Evolutionary conservation across 371 early-diverging fungal species (phyloP).

Genomic region (Mucor mucedo): DNA sequence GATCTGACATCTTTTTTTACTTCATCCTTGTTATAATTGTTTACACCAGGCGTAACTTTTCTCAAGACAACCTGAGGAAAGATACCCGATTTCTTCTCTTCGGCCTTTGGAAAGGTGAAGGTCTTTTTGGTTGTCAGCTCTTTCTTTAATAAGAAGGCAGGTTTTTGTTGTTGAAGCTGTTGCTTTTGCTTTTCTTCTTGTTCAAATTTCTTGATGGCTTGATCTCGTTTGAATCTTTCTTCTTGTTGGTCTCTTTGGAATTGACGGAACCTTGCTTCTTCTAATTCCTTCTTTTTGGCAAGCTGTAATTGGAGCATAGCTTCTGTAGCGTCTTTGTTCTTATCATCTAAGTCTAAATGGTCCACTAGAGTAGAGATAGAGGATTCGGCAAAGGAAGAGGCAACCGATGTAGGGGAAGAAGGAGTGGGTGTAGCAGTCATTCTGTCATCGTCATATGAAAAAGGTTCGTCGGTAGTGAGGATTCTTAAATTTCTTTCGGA

Average conservation of each 20-base stretch:
- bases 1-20: constrained; percentile 1
- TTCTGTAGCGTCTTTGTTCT: constrained; percentile 20
- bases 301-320: constrained; percentile 26
- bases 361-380: constrained; percentile 2
- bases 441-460: constrained; percentile 9
- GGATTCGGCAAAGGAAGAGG: constrained; percentile 19
- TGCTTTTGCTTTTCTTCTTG: constrained; percentile 19
- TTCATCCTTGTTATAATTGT: background rate
- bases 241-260: constrained; percentile 21
- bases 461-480: constrained; percentile 16
- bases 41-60: background rate
- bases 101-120: constrained; percentile 6
- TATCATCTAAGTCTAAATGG: background rate
- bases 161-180: constrained; percentile 5
- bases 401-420: constrained; percentile 24
- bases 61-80: constrained; percentile 15
- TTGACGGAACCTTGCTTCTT: constrained; percentile 30
- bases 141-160: background rate
- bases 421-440: constrained; percentile 22
- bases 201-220: constrained; percentile 11
- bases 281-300: constrained; percentile 27
- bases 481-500: constrained; percentile 20
- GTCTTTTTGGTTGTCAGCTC: constrained; percentile 11
- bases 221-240: constrained; percentile 17
- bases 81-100: constrained; percentile 7